phyloP scores from a whole-genome alignment of 1,284 basidiomycete genomes.

The Bjerkandera adusta region DNA sequence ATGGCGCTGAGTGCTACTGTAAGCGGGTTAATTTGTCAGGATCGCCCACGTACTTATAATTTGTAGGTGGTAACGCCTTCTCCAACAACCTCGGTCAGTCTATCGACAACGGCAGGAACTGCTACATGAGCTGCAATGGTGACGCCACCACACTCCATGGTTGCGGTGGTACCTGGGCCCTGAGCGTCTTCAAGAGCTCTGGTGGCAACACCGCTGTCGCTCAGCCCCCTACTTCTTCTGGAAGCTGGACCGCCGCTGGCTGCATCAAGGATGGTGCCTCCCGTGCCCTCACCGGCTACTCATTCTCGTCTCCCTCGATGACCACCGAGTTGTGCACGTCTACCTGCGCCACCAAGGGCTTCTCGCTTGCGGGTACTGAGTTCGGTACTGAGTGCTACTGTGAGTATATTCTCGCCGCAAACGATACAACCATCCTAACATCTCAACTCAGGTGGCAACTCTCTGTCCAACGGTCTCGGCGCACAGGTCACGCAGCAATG shows the following conservation, averaged over 20 bases:
- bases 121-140: slow-evolving; percentile 25
- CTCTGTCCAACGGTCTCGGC: slow-evolving; percentile 21
- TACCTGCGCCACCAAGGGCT: slow-evolving; percentile 21
- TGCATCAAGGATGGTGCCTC: slow-evolving; percentile 17
- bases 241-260: slow-evolving; percentile 19
- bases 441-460: slow-evolving; percentile 18
- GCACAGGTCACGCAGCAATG: slow-evolving; percentile 18
- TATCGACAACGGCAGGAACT: slow-evolving; percentile 14
- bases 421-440: background rate
- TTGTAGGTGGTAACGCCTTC: slow-evolving; percentile 21
- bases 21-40: background rate
- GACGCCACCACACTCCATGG: slow-evolving; percentile 10
- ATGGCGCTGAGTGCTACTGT: slow-evolving; percentile 28
- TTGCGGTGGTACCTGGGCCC: slow-evolving; percentile 24
- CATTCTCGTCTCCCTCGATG: slow-evolving; percentile 21
- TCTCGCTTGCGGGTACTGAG: slow-evolving; percentile 25
- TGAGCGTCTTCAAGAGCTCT: slow-evolving; percentile 20
- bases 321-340: slow-evolving; percentile 21
- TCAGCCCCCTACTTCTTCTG: slow-evolving; percentile 15
- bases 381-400: slow-evolving; percentile 28
- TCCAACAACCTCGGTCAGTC: slow-evolving; percentile 20
- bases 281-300: slow-evolving; percentile 24
- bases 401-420: background rate
- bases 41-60: background rate
- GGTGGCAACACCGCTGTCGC: slow-evolving; percentile 9